phyloP scores from a whole-genome alignment of 305 asterid genomes.

The Salvia sclarea region DNA sequence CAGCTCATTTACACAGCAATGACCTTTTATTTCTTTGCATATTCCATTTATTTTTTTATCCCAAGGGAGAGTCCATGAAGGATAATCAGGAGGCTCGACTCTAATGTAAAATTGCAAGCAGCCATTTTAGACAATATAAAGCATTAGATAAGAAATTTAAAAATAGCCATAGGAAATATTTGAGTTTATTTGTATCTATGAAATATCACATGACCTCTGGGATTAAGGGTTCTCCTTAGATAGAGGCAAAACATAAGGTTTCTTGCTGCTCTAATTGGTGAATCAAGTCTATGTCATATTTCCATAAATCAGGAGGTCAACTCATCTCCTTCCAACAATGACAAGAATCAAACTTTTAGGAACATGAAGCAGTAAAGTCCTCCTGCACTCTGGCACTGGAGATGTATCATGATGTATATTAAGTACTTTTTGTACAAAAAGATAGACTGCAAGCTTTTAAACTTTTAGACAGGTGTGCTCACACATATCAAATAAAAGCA shows the following conservation, averaged over 20 bases:
- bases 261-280: conserved; percentile 5
- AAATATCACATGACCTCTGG: neutral
- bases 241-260: neutral
- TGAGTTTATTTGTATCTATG: neutral
- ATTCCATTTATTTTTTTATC: neutral
- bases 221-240: neutral
- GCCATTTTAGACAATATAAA: neutral
- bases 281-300: neutral
- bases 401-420: conserved; percentile 11
- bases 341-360: conserved; percentile 15
- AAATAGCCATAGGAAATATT: conserved; percentile 11
- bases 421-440: conserved; percentile 17
- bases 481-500: neutral
- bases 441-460: neutral
- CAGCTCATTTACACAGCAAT: conserved; percentile 11
- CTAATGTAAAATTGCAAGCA: neutral
- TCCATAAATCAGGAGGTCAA: conserved; percentile 11
- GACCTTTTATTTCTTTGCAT: neutral
- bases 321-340: conserved; percentile 19
- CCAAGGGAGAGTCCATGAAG: neutral
- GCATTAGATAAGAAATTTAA: conserved; percentile 13
- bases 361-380: conserved; percentile 8
- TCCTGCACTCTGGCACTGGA: neutral
- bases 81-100: neutral
- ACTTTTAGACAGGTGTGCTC: conserved; percentile 12